Evolutionary conservation across 2,329 filamentous ascomycete genomes (phyloP).

Genomic region (Xylaria sp.): DNA sequence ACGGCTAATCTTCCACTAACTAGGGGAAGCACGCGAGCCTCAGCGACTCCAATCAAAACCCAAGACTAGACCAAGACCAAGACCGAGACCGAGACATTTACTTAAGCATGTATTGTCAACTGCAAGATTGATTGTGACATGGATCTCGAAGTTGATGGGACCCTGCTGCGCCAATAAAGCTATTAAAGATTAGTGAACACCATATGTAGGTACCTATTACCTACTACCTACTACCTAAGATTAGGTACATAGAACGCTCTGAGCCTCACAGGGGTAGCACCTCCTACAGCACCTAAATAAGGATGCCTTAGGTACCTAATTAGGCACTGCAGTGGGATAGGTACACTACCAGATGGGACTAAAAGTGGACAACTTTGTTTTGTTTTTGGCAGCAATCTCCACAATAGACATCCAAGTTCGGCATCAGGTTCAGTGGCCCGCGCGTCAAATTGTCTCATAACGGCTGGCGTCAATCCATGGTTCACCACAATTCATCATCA

Average conservation of each 20-base stretch:
- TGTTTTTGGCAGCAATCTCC: constrained; percentile 15
- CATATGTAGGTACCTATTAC: background rate
- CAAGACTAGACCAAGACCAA: constrained; percentile 2
- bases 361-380: constrained; percentile 2
- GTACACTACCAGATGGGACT: background rate
- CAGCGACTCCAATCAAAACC: constrained; percentile 7
- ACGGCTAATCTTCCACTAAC: constrained; percentile 22
- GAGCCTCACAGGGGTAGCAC: no score
- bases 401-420: background rate
- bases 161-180: background rate
- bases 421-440: constrained; percentile 9
- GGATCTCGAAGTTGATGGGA: background rate
- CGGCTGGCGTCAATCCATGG: background rate
- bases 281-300: background rate
- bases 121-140: background rate
- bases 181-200: background rate
- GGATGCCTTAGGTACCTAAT: background rate
- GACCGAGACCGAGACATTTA: background rate
- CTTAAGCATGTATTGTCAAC: background rate
- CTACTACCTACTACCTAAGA: no score
- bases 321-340: background rate
- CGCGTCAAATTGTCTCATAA: constrained; percentile 15
- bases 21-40: constrained; percentile 8
- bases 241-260: no score
- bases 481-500: constrained; percentile 13